Base-by-base conservation (phyloP, 1,139 yeast species). In the Taiozyma sp. region DNA sequence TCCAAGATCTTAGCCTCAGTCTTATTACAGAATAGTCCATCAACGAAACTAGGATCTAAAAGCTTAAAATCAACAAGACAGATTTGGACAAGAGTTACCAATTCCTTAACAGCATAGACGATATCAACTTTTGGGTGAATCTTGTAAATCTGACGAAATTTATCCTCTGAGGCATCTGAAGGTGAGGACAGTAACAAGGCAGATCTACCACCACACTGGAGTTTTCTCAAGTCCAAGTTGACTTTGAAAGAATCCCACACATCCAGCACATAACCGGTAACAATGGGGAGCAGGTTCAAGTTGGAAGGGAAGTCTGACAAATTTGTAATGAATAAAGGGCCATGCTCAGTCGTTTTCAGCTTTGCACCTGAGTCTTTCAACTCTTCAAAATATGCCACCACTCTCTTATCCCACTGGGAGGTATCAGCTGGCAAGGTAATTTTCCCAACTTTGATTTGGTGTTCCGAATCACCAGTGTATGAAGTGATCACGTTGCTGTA, bases 181-280 rank as follows among this genome's bases (percentile, higher is more conserved):
- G 96, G 88, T 35, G 75, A 73, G 4, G 83, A 74, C 16, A 88
- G 75, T 42, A 89, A 70, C 41, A 90, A 73, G 1, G 88, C 84
- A 0, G 96, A 82, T 53, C 99, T 73, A 9, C 97, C 96, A 46
- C 91, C 85, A 65, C 98, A 93, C 30, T 85, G 83, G 46, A 90
- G 67, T 60, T 88, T 79, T 59, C 86, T 80, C 58, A 93, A 70
- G 66, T 90, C 84, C 49, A 88, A 83, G 63, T 90, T 91, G 13
- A 88, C 80, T 45, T 80, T 75, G 62, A 88, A 90, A 44, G 50
- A 54, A 42, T 75, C 74, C 73, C 83, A 80, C 1, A 81, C 72
- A 0, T 70, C 69, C 32, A 79, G 63, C 4, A 80, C 68, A 45
- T 53, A 54, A 2, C 95, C 96, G 32, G 74, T 73, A 1, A 85